Evolutionary conservation across 1,139 yeast species (phyloP).

Genomic region (Suhomyces coccinellae): DNA sequence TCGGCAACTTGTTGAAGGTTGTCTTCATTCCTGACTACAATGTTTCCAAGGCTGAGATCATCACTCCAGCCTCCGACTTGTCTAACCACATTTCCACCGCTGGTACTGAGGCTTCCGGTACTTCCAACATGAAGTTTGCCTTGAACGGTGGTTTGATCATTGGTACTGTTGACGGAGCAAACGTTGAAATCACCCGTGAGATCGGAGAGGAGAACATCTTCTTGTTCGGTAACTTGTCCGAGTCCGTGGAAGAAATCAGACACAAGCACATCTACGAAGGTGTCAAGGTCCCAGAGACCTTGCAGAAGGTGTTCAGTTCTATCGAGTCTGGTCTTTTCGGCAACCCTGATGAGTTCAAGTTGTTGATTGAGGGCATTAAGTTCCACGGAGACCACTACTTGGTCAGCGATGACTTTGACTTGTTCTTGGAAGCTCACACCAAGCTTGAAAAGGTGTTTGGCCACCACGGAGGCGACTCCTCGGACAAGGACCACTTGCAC

Average conservation of each 20-base stretch:
- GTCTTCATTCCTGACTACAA: constrained; percentile 90
- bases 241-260: constrained; percentile 83
- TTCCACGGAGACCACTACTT: constrained; percentile 82
- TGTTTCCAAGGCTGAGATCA: constrained; percentile 90
- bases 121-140: constrained; percentile 94
- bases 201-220: constrained; percentile 91
- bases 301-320: constrained; percentile 63
- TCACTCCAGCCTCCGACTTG: constrained; percentile 85
- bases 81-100: constrained; percentile 97
- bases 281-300: constrained; percentile 54
- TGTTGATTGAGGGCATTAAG: constrained; percentile 68
- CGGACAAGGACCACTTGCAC: constrained; percentile 54
- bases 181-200: constrained; percentile 91
- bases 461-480: constrained; percentile 43
- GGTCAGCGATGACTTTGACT: constrained; percentile 85
- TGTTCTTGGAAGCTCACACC: constrained; percentile 78
- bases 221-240: constrained; percentile 87
- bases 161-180: constrained; percentile 97
- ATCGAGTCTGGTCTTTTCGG: constrained; percentile 76
- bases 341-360: constrained; percentile 62
- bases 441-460: constrained; percentile 73
- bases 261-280: constrained; percentile 67
- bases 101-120: constrained; percentile 96
- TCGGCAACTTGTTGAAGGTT: constrained; percentile 77
- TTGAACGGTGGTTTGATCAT: constrained; percentile 90